Evolutionary conservation across 2,329 filamentous ascomycete species (phyloP).

Genomic region (Paraphaeosphaeria minitans): DNA sequence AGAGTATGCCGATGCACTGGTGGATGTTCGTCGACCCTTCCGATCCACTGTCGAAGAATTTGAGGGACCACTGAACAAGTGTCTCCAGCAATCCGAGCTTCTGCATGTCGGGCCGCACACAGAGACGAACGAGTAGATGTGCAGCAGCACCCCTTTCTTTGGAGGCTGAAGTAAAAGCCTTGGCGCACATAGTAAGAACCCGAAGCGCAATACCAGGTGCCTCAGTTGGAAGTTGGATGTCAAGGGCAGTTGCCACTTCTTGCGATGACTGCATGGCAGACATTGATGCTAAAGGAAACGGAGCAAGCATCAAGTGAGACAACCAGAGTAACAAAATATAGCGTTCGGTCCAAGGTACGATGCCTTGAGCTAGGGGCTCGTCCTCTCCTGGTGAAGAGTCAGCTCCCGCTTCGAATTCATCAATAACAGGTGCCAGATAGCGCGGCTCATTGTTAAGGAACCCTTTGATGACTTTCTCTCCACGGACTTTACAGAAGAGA

Average conservation of each 20-base stretch:
- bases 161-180: slow-evolving; percentile 74
- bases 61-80: slow-evolving; percentile 73
- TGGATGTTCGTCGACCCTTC: slow-evolving; percentile 64
- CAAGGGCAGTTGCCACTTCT: slow-evolving; percentile 38
- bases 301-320: slow-evolving; percentile 63
- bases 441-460: slow-evolving; percentile 90
- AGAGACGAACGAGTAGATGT: slow-evolving; percentile 76
- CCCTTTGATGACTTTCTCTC: slow-evolving; percentile 87
- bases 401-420: slow-evolving; percentile 69
- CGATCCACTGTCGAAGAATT: slow-evolving; percentile 58
- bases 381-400: slow-evolving; percentile 21
- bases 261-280: slow-evolving; percentile 57
- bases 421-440: slow-evolving; percentile 79
- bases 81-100: slow-evolving; percentile 69
- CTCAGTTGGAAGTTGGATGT: slow-evolving; percentile 61
- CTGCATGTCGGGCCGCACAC: slow-evolving; percentile 89
- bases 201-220: slow-evolving; percentile 73
- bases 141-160: slow-evolving; percentile 93
- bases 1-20: slow-evolving; percentile 76
- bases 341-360: slow-evolving; percentile 75
- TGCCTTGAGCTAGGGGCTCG: slow-evolving; percentile 21
- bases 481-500: slow-evolving; percentile 90
- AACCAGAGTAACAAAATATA: slow-evolving; percentile 88
- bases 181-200: slow-evolving; percentile 71
- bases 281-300: slow-evolving; percentile 88